Base-by-base conservation (phyloP, 2,329 filamentous ascomycete genomes). In the Aquanectria penicillioides region DNA sequence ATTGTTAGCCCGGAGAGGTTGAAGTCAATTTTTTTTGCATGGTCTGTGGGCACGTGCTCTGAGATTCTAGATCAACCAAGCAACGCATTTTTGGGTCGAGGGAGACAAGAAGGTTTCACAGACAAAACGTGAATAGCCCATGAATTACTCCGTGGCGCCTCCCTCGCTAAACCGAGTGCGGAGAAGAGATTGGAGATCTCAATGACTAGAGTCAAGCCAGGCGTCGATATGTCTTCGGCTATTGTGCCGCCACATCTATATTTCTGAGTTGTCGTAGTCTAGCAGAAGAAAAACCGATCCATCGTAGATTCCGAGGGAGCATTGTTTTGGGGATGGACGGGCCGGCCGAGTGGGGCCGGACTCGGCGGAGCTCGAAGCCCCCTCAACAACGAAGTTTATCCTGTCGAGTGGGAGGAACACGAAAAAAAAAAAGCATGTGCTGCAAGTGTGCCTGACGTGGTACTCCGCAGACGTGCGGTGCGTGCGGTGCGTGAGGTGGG, bases 51-150 rank as follows among this genome's bases (percentile, higher is more conserved):
- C 63, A 53, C 54, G 53, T 62, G 49, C 57, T 23, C 29, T 44
- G 43, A 33, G 43, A 49, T 63, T 59, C 41, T 51, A 66, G 65
- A 70, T 69, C 62, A 46, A 46, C 51, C 31, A 50, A 62, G 61
- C 58, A 69, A 67, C 58, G 15, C 20, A 59, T 49, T 58, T 61
- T 51, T 22, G 20, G 23, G 34, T 28, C 34, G 23, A 38, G 31
- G 25, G 34, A 36, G 31, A 31, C 28, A 44, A 12, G 41, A 31
- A 31, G 18, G 31, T 31, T 33, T 47, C 31, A 41, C 18, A 17
- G 34, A 40, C 47, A 33, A 38, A 36, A 44, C 26, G 41, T 40
- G 54, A 31, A 51, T 34, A 13, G 15, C 38, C 18, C 48, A 37
- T 51, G 48, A 41, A 41, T 41, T 26, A 34, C 23, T 40, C n/a